These are phyloP conservation scores for Hyaloscypha bicolor DNA, from an alignment of 495 filamentous ascomycete genomes.

Conservation along the genomic window DNA sequence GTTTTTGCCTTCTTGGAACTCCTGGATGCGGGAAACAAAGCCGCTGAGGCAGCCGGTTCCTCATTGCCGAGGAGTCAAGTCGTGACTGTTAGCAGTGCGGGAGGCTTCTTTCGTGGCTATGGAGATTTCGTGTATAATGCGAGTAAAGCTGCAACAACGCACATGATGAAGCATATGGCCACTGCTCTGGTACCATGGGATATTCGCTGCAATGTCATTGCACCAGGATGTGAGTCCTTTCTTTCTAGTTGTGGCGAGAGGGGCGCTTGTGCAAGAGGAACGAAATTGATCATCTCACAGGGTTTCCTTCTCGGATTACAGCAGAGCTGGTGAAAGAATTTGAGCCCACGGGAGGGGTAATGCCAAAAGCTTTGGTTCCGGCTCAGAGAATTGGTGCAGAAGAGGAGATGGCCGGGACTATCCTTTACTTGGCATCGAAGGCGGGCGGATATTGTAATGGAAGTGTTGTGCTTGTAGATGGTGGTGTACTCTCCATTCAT, in stretches of 20 bases:
- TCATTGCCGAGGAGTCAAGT: slow-evolving; percentile 62
- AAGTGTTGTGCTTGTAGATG: slow-evolving; percentile 55
- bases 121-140: slow-evolving; percentile 63
- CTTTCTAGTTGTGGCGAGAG: not conserved
- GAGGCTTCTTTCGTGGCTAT: slow-evolving; percentile 55
- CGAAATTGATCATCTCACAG: not conserved
- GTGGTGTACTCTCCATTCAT: slow-evolving; percentile 49
- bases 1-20: slow-evolving; percentile 37
- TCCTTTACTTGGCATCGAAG: slow-evolving; percentile 64
- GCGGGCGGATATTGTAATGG: slow-evolving; percentile 64
- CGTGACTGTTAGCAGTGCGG: slow-evolving; percentile 66
- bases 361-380: slow-evolving; percentile 50
- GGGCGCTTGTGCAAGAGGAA: too few relatives aligned
- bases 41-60: slow-evolving; percentile 55
- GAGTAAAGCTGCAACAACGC: slow-evolving; percentile 67
- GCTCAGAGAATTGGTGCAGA: slow-evolving; percentile 50
- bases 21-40: slow-evolving; percentile 60
- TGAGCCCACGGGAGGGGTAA: slow-evolving; percentile 3
- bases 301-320: slow-evolving; percentile 10
- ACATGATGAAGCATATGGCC: slow-evolving; percentile 64
- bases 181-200: slow-evolving; percentile 55
- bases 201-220: slow-evolving; percentile 67
- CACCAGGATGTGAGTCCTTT: slow-evolving; percentile 60
- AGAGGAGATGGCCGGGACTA: slow-evolving; percentile 66
- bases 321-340: too few relatives aligned